These are phyloP conservation scores for Golubevia sp. DNA, from an alignment of 1,284 basidiomycete genomes.

Conservation along the genomic window DNA sequence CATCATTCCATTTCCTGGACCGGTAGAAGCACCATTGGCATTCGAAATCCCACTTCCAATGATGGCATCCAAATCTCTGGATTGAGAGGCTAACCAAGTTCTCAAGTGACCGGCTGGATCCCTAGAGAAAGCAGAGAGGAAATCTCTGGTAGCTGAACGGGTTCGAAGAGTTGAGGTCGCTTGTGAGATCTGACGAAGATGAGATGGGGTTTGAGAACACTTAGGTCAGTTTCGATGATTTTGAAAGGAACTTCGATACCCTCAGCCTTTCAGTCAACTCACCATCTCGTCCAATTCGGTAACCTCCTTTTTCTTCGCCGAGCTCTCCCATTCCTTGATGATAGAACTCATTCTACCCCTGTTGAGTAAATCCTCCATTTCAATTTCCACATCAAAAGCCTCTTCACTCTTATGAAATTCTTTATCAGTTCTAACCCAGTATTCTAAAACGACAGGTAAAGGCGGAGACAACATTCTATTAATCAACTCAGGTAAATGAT, in stretches of 20 bases:
- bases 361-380: conserved; percentile 78
- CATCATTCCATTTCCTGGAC: conserved; percentile 20
- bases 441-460: conserved; percentile 83
- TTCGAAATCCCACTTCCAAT: conserved; percentile 30
- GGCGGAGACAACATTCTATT: conserved; percentile 78
- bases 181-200: conserved; percentile 41
- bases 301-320: conserved; percentile 71
- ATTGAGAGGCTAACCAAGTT: conserved; percentile 56
- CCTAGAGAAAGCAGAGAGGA: conserved; percentile 46
- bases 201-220: conserved; percentile 1
- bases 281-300: conserved; percentile 85
- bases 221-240: conserved; percentile 6
- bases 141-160: conserved; percentile 42
- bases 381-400: conserved; percentile 87
- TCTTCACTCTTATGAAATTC: conserved; percentile 59
- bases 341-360: conserved; percentile 77
- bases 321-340: conserved; percentile 74
- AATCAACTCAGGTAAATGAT: conserved; percentile 81
- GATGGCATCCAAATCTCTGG: conserved; percentile 54
- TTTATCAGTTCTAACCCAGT: conserved; percentile 64
- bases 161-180: conserved; percentile 51
- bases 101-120: conserved; percentile 49
- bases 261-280: conserved; percentile 22
- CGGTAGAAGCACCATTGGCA: conserved; percentile 25
- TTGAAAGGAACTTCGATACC: conserved; percentile 6